Base-by-base conservation (phyloP, 1,139 yeast genomes). In the Arxiozyma heterogenica region DNA sequence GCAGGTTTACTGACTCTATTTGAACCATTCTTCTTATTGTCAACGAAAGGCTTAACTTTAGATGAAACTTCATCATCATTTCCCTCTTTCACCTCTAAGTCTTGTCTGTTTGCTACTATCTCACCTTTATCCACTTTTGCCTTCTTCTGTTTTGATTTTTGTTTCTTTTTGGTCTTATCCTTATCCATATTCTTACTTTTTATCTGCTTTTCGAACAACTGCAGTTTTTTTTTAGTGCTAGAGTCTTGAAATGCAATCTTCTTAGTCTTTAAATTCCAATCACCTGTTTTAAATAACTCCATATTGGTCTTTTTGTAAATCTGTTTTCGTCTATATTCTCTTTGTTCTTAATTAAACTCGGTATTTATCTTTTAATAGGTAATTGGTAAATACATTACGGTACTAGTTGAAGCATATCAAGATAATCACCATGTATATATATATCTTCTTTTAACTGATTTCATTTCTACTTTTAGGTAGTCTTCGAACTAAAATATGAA, bases 241-340 rank as follows among this genome's bases (percentile, higher is more conserved):
- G 54, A 38, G 39, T 51, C 56, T 41, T 79, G 81, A 45, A 73
- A 66, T 1, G 76, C 81, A 21, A 85, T 78, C 59, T 77, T 74
- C 47, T 76, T 73, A 56, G 75, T 71, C 60, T 84, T 81, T 57
- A 88, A 69, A 58, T 84, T 77, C 96, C 96, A 88, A 21, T 95
- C 95, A 50, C 83, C 86, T 20, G 86, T 90, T 67, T 84, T 79
- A 66, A 88, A 88, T 61, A 87, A 75, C 34, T 86, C 80, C 93
- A 85, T 86, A 6, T 30, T 39, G 51, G 15, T 23, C 11, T 17
- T 20, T 47, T 23, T 44, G 23, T 15, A 27, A 18, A 22, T 11
- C 25, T 43, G 23, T 12, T 41, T 47, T 38, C 9, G 23, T 53
- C 6, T 23, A 23, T 23, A n/a, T 2, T 5, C 34, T 4, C 30